These are phyloP conservation scores for Arxiozyma heterogenica DNA, from an alignment of 1,139 yeast genomes.

Conservation along the genomic window DNA sequence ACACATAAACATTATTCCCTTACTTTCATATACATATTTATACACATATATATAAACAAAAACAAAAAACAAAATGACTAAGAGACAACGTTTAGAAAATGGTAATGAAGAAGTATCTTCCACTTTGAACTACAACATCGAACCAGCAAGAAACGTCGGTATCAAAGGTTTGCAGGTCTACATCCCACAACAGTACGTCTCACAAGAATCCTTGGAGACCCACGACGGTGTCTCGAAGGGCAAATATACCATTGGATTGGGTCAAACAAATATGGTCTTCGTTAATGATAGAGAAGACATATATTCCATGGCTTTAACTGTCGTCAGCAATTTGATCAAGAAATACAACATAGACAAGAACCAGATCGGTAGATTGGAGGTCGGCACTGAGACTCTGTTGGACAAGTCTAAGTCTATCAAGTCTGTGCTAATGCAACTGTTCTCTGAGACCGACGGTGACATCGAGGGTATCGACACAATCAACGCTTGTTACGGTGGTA, in stretches of 20 bases:
- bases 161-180: constrained; percentile 93
- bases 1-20: not conserved
- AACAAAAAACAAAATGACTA: constrained; percentile 22
- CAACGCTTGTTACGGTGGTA: constrained; percentile 99
- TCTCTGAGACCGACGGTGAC: constrained; percentile 62
- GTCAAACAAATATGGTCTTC: constrained; percentile 96
- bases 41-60: not conserved
- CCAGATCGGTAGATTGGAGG: constrained; percentile 89
- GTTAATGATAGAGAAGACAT: constrained; percentile 97
- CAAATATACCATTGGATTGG: constrained; percentile 95
- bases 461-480: constrained; percentile 94
- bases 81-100: constrained; percentile 13
- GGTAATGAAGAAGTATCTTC: constrained; percentile 3
- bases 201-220: constrained; percentile 79
- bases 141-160: constrained; percentile 67
- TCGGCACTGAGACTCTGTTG: constrained; percentile 94
- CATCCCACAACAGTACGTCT: constrained; percentile 75
- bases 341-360: constrained; percentile 76
- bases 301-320: constrained; percentile 86
- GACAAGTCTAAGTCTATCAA: constrained; percentile 97
- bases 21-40: not conserved
- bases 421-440: constrained; percentile 89
- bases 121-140: constrained; percentile 21
- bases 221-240: constrained; percentile 85
- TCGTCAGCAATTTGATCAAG: constrained; percentile 60